Evolutionary conservation across 2,329 filamentous ascomycete genomes (phyloP).

Genomic region (Sarocladiaceae sp.): DNA sequence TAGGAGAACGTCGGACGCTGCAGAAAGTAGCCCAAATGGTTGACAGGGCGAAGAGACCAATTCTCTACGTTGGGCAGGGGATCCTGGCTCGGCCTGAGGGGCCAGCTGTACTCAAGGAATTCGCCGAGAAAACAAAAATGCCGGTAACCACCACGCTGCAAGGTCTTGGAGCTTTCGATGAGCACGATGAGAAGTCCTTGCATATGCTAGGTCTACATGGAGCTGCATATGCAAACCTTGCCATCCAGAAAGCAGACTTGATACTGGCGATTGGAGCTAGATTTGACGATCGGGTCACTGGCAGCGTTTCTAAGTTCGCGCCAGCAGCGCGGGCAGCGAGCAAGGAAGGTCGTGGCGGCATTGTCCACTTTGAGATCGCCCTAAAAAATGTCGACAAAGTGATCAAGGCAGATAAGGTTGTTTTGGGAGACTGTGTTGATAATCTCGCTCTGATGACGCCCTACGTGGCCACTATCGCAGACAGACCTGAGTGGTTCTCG

Average conservation of each 20-base stretch:
- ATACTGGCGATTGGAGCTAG: constrained; percentile 84
- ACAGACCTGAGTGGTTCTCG: constrained; percentile 79
- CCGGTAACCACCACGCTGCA: constrained; percentile 89
- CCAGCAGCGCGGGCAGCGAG: constrained; percentile 77
- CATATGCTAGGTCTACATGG: constrained; percentile 97
- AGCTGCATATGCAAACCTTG: constrained; percentile 87
- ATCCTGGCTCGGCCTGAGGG: constrained; percentile 71
- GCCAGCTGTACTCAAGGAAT: constrained; percentile 68
- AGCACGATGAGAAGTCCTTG: constrained; percentile 80
- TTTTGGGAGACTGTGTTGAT: background rate
- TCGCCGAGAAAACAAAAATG: constrained; percentile 77
- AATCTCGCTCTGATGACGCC: background rate
- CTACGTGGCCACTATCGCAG: constrained; percentile 22
- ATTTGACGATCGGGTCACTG: constrained; percentile 88
- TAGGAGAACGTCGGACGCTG: constrained; percentile 65
- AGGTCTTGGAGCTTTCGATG: constrained; percentile 80
- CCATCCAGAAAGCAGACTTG: constrained; percentile 87
- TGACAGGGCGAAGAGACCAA: constrained; percentile 16
- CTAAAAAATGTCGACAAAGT: constrained; percentile 99
- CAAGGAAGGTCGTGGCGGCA: constrained; percentile 75
- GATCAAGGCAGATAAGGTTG: constrained; percentile 80
- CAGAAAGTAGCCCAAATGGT: constrained; percentile 66
- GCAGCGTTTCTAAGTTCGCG: constrained; percentile 73
- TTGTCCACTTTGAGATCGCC: constrained; percentile 94
- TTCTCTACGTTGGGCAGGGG: constrained; percentile 86